Base-by-base conservation (phyloP, 192 early-diverging fungal species). In the Backusella australiensis region DNA sequence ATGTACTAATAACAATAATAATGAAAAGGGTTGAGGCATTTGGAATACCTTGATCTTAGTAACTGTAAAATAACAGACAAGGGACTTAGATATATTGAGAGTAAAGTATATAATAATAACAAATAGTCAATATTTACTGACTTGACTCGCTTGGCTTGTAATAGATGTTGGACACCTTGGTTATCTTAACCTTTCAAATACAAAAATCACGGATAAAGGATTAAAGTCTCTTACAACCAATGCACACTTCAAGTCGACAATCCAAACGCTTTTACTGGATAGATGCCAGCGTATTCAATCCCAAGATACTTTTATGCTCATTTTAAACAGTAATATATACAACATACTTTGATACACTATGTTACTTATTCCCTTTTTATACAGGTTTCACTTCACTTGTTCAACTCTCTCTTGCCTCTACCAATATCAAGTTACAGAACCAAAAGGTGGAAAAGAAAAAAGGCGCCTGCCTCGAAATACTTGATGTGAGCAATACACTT, bases 151-250 rank as follows among this genome's bases (percentile, higher is more conserved):
- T 17, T 32, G 32, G 9, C 46, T 59, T 49, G 3, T 21, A n/a
- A 2, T 75, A 85, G 83, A 70, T 34, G 53, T 81, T 11, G 72
- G 79, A 8, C 49, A 38, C 19, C 59, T 82, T 15, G 63, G 11
- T 34, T 78, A 80, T 32, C 44, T 84, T 6, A 75, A 84, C 42
- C 63, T 90, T 23, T 83, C 88, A 32, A 73, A 79, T 9, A 90
- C 87, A n/a, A 88, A 90, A 66, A 82, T 90, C 39, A 87, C 89
- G 0, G 77, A 86, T 19, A 63, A 15, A 36, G 89, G 88, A 8
- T 44, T 90, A 11, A 59, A 74, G 23, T 76, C 34, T 14, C 73
- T 83, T 38, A 76, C 80, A 19, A 39, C 75, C 0, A 34, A 80
- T 12, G 74, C 83, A 0, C 34, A 44, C 0, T 85, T 73, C 75